Evolutionary conservation across 2,329 filamentous ascomycete species (phyloP), one percentile per base, ranked within the genome.

Genomic region (Exserohilum turcica): DNA sequence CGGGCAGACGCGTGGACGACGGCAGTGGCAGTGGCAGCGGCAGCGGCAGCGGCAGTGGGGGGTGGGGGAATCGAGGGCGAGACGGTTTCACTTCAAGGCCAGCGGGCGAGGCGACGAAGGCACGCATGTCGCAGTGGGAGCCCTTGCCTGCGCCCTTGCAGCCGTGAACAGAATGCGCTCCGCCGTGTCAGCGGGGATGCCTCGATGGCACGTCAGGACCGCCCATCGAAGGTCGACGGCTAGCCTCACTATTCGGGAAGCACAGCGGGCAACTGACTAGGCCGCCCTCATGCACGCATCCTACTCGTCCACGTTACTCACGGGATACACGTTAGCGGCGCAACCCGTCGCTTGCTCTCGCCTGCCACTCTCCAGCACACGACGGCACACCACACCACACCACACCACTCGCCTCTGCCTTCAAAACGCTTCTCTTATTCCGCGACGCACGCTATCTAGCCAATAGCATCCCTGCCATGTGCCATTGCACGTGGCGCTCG

Each of bases 271-370:
- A 47, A 37, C 19, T 32, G 55, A 59, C 65, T 53, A 45, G 67
- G 68, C 59, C 64, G 32, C 44, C 52, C 49, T 57, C 32, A 54
- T 43, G 38, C 43, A 49, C 45, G 42, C 48, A 61, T 68, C 53
- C 67, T 56, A 71, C 66, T 70, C 56, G 66, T 69, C 70, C 70
- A 73, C 68, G 71, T 71, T 69, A 67, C 57, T 63, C 56, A 51
- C 49, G 44, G 55, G 44, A 43, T 57, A 46, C 59, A n/a, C 58
- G 57, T 60, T 68, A 61, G 61, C 60, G 64, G 60, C 60, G 63
- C 40, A 45, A 53, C 50, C 51, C 52, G 62, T 54, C 43, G n/a
- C n/a, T n/a, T n/a, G n/a, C n/a, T n/a, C n/a, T n/a, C n/a, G n/a
- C n/a, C n/a, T n/a, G n/a, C n/a, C n/a, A n/a, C n/a, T n/a, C n/a